Conservation (phyloP, 192 early-diverging fungal genomes). For the Coemansia sp. region DNA sequence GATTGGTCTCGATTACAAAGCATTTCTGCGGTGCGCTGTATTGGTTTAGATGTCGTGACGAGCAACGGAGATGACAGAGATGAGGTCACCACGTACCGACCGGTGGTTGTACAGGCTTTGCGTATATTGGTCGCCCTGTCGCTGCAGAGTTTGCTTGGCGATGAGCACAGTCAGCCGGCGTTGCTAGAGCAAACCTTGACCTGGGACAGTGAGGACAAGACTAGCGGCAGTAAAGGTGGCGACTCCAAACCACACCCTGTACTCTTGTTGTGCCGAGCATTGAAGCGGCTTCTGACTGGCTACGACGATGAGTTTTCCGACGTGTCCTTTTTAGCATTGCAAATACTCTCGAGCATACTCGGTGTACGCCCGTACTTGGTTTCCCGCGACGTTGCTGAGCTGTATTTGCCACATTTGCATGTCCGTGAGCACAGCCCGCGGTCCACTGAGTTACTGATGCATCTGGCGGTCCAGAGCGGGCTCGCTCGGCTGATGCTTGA, state of each 20-base stretch:
- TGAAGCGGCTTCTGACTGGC: not conserved
- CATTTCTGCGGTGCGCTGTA: slow-evolving; percentile 14
- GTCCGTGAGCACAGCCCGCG: slow-evolving; percentile 36
- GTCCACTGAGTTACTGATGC: slow-evolving; percentile 37
- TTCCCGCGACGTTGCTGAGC: slow-evolving; percentile 4
- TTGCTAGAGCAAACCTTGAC: slow-evolving; percentile 14
- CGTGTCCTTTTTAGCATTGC: slow-evolving; percentile 21
- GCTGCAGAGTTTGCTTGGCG: slow-evolving; percentile 1
- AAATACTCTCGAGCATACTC: slow-evolving; percentile 23
- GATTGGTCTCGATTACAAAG: slow-evolving; percentile 49
- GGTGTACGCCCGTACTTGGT: slow-evolving; percentile 26
- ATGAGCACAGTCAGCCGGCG: not conserved
- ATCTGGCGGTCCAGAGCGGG: slow-evolving; percentile 29
- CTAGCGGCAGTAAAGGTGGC: not conserved
- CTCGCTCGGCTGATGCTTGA: slow-evolving; percentile 25
- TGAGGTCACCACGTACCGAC: slow-evolving; percentile 11
- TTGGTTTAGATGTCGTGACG: not conserved
- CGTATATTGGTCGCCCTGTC: slow-evolving; percentile 20
- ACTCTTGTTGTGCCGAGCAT: not conserved
- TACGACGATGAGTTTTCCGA: not conserved
- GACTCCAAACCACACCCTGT: not conserved
- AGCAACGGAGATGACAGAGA: not conserved
- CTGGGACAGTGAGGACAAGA: slow-evolving; percentile 10
- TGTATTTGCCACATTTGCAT: slow-evolving; percentile 32
- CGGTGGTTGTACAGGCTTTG: slow-evolving; percentile 10